Conservation (phyloP, 257 asterid genomes). For the Osmanthus fragrans region DNA sequence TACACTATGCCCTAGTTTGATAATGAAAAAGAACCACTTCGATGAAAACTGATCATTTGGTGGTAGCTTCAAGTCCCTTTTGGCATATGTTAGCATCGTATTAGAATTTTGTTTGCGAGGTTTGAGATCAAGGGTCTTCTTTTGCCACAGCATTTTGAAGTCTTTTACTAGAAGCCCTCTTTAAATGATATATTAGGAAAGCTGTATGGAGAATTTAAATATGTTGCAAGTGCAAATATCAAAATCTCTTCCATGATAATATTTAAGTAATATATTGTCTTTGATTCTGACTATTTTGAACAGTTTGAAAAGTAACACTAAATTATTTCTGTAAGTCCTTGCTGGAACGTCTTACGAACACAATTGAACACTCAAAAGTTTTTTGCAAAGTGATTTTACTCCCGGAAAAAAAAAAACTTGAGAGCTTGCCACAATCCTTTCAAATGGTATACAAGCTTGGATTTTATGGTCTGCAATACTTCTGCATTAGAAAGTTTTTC, state of each 20-base stretch:
- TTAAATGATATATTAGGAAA: background rate
- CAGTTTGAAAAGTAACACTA: background rate
- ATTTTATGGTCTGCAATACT: background rate
- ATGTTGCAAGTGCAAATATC: background rate
- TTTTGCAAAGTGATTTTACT: background rate
- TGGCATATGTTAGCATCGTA: background rate
- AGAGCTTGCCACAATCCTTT: background rate
- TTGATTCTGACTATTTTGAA: background rate
- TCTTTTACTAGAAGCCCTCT: background rate
- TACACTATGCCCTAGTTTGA: background rate
- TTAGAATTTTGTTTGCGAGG: background rate
- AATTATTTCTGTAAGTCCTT: background rate
- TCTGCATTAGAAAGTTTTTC: background rate
- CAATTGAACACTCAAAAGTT: background rate
- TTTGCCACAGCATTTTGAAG: background rate
- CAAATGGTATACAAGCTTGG: background rate
- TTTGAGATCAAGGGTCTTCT: background rate
- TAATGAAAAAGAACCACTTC: slow-evolving; percentile 18
- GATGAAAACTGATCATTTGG: background rate
- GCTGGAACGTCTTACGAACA: background rate
- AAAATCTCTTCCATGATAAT: background rate
- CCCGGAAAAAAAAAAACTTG: background rate
- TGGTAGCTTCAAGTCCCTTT: background rate
- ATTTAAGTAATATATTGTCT: background rate
- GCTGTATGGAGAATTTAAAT: background rate